A percentile compares a stretch with the other conserved stretches of the same genome.
Evolutionary conservation across 331 rosid species (phyloP).

Genomic region (Acacia concinna): DNA sequence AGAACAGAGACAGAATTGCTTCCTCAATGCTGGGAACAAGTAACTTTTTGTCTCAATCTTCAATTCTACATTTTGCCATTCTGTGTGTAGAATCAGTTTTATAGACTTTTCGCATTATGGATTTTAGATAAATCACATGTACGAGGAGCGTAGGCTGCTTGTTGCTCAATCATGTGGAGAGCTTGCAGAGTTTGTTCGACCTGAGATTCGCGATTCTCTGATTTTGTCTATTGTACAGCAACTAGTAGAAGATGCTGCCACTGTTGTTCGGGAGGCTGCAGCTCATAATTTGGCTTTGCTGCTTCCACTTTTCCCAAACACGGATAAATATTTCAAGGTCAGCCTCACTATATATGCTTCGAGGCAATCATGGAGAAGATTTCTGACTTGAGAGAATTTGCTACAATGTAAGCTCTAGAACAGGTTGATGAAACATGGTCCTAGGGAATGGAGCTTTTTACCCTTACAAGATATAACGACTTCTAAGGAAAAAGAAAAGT

Average conservation of each 20-base stretch:
- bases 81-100: slow-evolving; percentile 24
- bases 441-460: slow-evolving; percentile 81
- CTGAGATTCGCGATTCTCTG: slow-evolving; percentile 96
- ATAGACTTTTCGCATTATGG: slow-evolving; percentile 32
- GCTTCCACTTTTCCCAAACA: slow-evolving; percentile 91
- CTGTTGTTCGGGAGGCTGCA: slow-evolving; percentile 96
- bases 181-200: slow-evolving; percentile 95
- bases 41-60: slow-evolving; percentile 44
- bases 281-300: slow-evolving; percentile 92
- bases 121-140: slow-evolving; percentile 85
- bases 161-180: slow-evolving; percentile 99
- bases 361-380: slow-evolving; percentile 99
- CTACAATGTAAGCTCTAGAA: slow-evolving; percentile 98
- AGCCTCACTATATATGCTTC: slow-evolving; percentile 99
- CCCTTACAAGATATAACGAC: slow-evolving; percentile 46
- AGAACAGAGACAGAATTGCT: slow-evolving; percentile 97
- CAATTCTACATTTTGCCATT: slow-evolving; percentile 26
- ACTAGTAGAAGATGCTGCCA: slow-evolving; percentile 88
- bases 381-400: slow-evolving; percentile 97
- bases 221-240: slow-evolving; percentile 93
- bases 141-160: slow-evolving; percentile 97
- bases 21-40: slow-evolving; percentile 99
- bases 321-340: slow-evolving; percentile 99
- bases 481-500: slow-evolving; percentile 34
- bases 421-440: slow-evolving; percentile 81